phyloP scores from a whole-genome alignment of 2,329 filamentous ascomycete species.

The Trichoderma atrobrunneum region DNA sequence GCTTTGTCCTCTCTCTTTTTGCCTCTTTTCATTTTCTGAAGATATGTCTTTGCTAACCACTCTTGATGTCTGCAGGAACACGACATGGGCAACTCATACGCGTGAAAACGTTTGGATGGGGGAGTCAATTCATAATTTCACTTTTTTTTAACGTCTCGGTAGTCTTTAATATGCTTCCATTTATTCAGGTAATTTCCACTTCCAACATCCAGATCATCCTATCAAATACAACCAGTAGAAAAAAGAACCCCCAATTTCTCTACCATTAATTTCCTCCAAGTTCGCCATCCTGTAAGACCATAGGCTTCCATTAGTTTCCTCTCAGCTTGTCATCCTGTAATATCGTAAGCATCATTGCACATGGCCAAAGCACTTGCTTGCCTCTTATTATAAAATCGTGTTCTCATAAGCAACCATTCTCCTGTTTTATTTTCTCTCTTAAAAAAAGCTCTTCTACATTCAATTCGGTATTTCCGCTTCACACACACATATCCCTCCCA shows the following conservation, averaged over 20 bases:
- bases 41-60: background rate
- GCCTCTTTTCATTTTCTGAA: too few relatives aligned
- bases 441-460: background rate
- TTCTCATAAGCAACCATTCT: background rate
- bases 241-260: background rate
- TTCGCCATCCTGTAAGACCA: background rate
- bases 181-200: background rate
- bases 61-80: conserved; percentile 52
- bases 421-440: background rate
- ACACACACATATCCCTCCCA: background rate
- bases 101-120: conserved; percentile 30
- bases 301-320: too few relatives aligned
- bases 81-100: conserved; percentile 62
- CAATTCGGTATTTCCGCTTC: background rate
- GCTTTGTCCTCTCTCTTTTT: conserved; percentile 22
- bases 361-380: background rate
- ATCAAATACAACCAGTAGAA: background rate
- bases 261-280: background rate
- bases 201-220: background rate
- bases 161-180: background rate
- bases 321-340: background rate
- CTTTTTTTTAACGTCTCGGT: background rate
- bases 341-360: background rate
- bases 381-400: background rate
- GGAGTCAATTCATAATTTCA: background rate